Evolutionary conservation across 352 stramenopile genomes (phyloP), one percentile per base, ranked within the genome.

Genomic region (Phytophthora uliginosa): DNA sequence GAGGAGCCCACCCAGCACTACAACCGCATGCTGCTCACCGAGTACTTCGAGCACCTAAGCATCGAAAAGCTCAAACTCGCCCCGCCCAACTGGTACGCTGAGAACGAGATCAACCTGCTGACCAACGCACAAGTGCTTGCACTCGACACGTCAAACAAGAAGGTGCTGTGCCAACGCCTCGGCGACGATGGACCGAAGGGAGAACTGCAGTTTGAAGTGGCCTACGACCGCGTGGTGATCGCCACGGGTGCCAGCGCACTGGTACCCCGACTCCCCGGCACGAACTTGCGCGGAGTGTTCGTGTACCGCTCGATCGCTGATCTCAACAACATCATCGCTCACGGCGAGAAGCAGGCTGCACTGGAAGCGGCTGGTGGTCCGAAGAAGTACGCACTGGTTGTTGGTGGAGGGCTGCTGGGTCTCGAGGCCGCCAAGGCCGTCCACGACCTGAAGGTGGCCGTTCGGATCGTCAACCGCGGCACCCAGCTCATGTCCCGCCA

Each of bases 241-340:
- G 92, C 95, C 28, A 98, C 95, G 12, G 95, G 95, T 57, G 93
- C 84, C 17, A 97, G 83, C 66, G 88, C 95, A 0, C 89, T 98
- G 70, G 90, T 98, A 26, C 95, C 95, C 3, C 81, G 80, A 18
- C 94, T 98, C 68, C 85, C 83, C 38, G 93, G 95, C 36, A 87
- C 84, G 8, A 76, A 95, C 34, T 83, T 94, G 24, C 88, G 81
- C 7, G 95, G 95, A 17, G 92, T 98, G 7, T 98, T 98, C 82
- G 95, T 98, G 31, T 98, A 98, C 80, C 88, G 95, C 61, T 98
- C 93, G 0, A 97, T 98, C 74, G 84, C 96, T 71, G 95, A 98
- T 66, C 85, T 98, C 45, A 90, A 98, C 69, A 76, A 61, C 24
- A 98, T 97, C 81, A 87, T 97, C 48, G 81, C 81, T 8, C 96